Evolutionary conservation across 2,329 filamentous ascomycete genomes (phyloP).

Genomic region (Fusarium duplospermum): DNA sequence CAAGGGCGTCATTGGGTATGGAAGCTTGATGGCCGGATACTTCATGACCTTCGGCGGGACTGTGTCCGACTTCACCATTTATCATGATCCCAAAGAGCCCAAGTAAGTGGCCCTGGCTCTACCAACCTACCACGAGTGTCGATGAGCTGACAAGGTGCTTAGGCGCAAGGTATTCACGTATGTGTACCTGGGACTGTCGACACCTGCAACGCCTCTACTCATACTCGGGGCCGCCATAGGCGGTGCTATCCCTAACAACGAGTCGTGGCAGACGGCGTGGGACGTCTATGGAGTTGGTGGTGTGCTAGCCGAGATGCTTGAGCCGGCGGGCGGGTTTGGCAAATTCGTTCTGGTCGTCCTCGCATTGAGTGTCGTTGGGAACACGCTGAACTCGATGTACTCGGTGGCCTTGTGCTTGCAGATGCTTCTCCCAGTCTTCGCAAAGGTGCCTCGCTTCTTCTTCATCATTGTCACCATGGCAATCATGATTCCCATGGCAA

Average conservation of each 20-base stretch:
- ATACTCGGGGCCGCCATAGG: conserved; percentile 56
- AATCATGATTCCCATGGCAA: conserved; percentile 56
- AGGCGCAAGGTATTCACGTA: conserved; percentile 39
- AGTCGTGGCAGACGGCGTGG: conserved; percentile 46
- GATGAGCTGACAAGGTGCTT: conserved; percentile 49
- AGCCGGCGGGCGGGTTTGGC: conserved; percentile 47
- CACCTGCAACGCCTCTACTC: conserved; percentile 48
- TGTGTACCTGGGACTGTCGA: conserved; percentile 63
- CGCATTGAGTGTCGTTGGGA: conserved; percentile 52
- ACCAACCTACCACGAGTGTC: conserved; percentile 41
- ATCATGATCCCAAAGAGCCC: conserved; percentile 52
- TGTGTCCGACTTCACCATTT: conserved; percentile 68
- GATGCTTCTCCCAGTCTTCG: conserved; percentile 55
- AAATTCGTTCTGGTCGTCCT: conserved; percentile 51
- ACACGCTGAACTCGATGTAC: conserved; percentile 54
- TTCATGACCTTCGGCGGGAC: conserved; percentile 67
- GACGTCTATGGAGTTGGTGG: conserved; percentile 46
- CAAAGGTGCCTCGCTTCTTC: conserved; percentile 55
- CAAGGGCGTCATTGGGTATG: conserved; percentile 57
- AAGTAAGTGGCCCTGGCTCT: conserved; percentile 27
- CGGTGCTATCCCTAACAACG: conserved; percentile 47
- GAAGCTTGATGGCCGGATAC: conserved; percentile 61
- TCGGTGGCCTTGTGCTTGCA: conserved; percentile 55
- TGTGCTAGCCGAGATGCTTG: conserved; percentile 48
- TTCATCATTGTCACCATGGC: conserved; percentile 55